Conservation (phyloP, 345 rosid species). For the Luvunga scandens region DNA sequence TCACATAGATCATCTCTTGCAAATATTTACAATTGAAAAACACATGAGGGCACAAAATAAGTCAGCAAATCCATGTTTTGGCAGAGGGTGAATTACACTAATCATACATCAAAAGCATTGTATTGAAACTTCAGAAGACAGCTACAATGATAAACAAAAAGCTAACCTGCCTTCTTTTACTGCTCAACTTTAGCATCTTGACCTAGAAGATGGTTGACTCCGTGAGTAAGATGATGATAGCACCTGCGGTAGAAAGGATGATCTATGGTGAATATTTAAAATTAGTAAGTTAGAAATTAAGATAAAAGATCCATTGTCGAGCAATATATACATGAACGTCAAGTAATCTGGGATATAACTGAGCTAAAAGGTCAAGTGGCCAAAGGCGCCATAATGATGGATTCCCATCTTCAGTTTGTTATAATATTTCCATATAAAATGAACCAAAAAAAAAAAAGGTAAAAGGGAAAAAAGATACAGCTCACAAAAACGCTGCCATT, state of each 20-base stretch:
- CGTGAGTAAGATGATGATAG: constrained; percentile 75
- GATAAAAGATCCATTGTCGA: not conserved
- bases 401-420: not conserved
- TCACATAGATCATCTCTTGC: not conserved
- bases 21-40: not conserved
- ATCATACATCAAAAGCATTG: not conserved
- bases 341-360: not conserved
- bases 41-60: not conserved
- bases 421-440: not conserved
- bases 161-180: not conserved
- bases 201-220: constrained; percentile 68
- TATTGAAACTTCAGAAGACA: not conserved
- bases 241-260: constrained; percentile 45
- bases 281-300: not conserved
- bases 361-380: not conserved
- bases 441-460: not conserved
- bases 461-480: not conserved
- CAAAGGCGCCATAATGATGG: not conserved
- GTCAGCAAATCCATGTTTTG: not conserved
- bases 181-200: constrained; percentile 37
- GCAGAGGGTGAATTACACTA: not conserved
- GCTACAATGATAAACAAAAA: not conserved
- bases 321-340: not conserved
- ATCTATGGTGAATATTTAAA: not conserved
- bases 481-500: not conserved